A percentile compares a stretch with the other conserved stretches of the same genome.
These are phyloP conservation scores for Salisapilia sapeloensis DNA, from an alignment of 352 stramenopile genomes.

Conservation along the genomic window DNA sequence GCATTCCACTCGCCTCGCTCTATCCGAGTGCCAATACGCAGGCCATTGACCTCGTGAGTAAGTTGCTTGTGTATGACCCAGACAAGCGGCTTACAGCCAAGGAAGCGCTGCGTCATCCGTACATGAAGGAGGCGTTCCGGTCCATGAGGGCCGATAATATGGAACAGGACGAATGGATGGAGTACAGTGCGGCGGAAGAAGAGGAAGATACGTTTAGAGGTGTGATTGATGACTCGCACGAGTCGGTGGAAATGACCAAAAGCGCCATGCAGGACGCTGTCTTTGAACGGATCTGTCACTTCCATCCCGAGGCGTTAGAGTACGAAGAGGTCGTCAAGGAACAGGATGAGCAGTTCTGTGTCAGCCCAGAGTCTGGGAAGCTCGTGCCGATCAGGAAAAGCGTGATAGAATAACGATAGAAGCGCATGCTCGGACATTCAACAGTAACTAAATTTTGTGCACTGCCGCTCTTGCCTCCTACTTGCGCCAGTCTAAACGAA, in stretches of 20 bases:
- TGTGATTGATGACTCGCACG: constrained; percentile 52
- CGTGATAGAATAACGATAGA: no score
- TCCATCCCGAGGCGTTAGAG: constrained; percentile 46
- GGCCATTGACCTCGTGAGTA: constrained; percentile 55
- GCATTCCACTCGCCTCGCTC: constrained; percentile 53
- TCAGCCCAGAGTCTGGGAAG: constrained; percentile 38
- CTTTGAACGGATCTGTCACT: constrained; percentile 67
- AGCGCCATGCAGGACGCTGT: constrained; percentile 54
- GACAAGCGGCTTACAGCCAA: constrained; percentile 71
- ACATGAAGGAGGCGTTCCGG: constrained; percentile 60
- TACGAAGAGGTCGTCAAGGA: constrained; percentile 37
- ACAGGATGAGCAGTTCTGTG: constrained; percentile 39
- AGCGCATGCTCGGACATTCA: no score
- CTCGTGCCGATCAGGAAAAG: constrained; percentile 21
- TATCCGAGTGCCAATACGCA: constrained; percentile 57
- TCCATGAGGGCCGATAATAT: constrained; percentile 8
- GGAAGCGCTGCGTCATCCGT: constrained; percentile 91
- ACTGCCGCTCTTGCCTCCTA: no score
- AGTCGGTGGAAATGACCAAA: constrained; percentile 40
- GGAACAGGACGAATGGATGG: constrained; percentile 4
- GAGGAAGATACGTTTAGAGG: constrained; percentile 43
- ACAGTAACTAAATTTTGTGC: no score
- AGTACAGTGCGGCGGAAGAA: constrained; percentile 31
- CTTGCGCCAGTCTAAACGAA: no score
- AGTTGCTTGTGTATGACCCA: constrained; percentile 51